Percentiles rank a stretch among this genome's conserved stretches.
These are phyloP conservation scores for Leccinum uliginosum DNA, from an alignment of 768 basidiomycete genomes.

Conservation along the genomic window DNA sequence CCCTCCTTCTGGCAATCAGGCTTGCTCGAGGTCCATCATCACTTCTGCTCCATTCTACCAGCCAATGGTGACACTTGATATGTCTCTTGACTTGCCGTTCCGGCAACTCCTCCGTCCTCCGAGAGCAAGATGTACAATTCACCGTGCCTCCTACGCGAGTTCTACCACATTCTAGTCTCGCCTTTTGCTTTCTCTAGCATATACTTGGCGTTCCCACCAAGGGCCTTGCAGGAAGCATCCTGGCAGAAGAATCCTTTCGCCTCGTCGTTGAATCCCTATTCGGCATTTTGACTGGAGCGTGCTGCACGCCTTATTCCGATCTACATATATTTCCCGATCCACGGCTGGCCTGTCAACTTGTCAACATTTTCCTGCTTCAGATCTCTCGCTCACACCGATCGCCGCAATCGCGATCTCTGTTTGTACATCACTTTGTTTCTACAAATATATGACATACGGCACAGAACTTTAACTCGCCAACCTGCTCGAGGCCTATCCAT, in stretches of 20 bases:
- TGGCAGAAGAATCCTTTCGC: neutral
- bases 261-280: no score
- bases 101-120: no score
- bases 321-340: no score
- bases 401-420: neutral
- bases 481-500: neutral
- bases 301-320: no score
- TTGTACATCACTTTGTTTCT: constrained; percentile 1
- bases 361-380: neutral
- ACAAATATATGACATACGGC: constrained; percentile 1
- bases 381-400: neutral
- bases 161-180: neutral
- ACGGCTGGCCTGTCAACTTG: no score
- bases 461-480: constrained; percentile 6
- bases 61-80: no score
- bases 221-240: neutral
- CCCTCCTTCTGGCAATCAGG: no score
- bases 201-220: neutral
- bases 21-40: no score
- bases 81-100: no score
- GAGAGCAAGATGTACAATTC: neutral
- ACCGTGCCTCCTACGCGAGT: neutral
- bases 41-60: no score
- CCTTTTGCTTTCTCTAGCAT: neutral
- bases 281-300: neutral